Evolutionary conservation across 805 yeast genomes (phyloP), one percentile per base, ranked within the genome.

Genomic region (Kregervanrija delftensis): DNA sequence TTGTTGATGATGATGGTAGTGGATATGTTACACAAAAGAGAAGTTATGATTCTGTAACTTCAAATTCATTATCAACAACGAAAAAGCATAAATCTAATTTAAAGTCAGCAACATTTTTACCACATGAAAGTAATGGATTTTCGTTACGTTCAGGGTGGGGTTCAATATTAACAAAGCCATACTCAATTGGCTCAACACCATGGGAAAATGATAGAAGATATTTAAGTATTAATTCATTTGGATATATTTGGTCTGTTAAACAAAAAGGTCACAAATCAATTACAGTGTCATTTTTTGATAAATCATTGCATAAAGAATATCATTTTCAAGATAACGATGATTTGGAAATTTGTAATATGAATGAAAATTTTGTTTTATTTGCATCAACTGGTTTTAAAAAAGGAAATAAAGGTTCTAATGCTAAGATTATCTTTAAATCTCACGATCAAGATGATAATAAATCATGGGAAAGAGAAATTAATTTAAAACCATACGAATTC

Each of bases 101-200:
- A 22, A 22, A 22, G 6, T 22, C 28, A 22, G 8, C 28, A 5
- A 5, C 28, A 22, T 22, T 22, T 22, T 22, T 22, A 22, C 28
- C 28, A 22, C 28, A 22, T 22, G 28, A 22, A 22, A 22, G 8
- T 22, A 22, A 4, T 22, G 28, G 28, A 22, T 22, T 22, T 6
- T 22, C 28, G 6, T 22, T 42, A 28, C 33, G 34, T 33, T 33
- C 40, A 13, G 48, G 48, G n/a, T 45, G 48, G 48, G 45, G 45
- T 32, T 31, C 32, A 33, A 15, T 37, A 13, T 28, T 42, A n/a
- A 37, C 46, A 8, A 68, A 65, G 39, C 90, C 96, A 0, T 83
- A 80, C 53, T 87, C 95, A 3, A 85, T 87, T 1, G 98, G 98
- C 1, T 77, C 84, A 6, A 91, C 98, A 0, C 96, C 96, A 0